phyloP scores from a whole-genome alignment of 345 rosid genomes.

The Anacardium occidentale region DNA sequence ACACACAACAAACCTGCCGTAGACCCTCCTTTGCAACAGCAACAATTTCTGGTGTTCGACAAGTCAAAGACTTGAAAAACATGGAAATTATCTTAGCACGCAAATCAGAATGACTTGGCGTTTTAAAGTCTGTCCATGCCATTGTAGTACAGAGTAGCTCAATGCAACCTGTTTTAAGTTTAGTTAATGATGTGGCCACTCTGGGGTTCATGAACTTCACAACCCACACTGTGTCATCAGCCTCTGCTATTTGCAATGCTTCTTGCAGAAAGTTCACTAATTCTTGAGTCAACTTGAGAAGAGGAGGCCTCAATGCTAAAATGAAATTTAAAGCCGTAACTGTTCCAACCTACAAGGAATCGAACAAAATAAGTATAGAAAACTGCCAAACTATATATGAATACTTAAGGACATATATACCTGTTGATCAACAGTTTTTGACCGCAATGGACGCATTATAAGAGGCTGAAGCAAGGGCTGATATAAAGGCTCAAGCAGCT shows the following conservation, averaged over 20 bases:
- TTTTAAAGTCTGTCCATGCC: constrained; percentile 97
- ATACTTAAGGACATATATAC: constrained; percentile 33
- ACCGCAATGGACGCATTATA: constrained; percentile 78
- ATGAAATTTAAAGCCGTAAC: constrained; percentile 96
- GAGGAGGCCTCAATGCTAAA: constrained; percentile 96
- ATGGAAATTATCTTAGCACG: constrained; percentile 93
- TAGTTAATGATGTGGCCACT: constrained; percentile 73
- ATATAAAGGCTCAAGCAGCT: constrained; percentile 87
- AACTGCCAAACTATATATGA: constrained; percentile 11
- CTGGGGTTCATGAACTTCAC: constrained; percentile 89
- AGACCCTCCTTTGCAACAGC: constrained; percentile 98
- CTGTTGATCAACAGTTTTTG: constrained; percentile 98
- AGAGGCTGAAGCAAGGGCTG: constrained; percentile 90
- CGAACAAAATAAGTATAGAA: constrained; percentile 30
- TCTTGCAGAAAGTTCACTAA: constrained; percentile 96
- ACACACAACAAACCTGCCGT: constrained; percentile 71
- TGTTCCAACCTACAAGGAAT: constrained; percentile 74
- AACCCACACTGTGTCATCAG: constrained; percentile 90
- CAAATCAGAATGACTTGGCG: constrained; percentile 75
- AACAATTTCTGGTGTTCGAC: constrained; percentile 92
- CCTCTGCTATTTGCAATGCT: constrained; percentile 96
- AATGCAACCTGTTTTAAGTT: constrained; percentile 93
- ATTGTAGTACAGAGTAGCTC: constrained; percentile 95
- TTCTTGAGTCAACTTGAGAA: constrained; percentile 90
- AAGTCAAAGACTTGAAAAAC: constrained; percentile 97